Evolutionary conservation across 257 asterid genomes (phyloP), one percentile per base, ranked within the genome.

Genomic region (Craterostigma plantagineum): DNA sequence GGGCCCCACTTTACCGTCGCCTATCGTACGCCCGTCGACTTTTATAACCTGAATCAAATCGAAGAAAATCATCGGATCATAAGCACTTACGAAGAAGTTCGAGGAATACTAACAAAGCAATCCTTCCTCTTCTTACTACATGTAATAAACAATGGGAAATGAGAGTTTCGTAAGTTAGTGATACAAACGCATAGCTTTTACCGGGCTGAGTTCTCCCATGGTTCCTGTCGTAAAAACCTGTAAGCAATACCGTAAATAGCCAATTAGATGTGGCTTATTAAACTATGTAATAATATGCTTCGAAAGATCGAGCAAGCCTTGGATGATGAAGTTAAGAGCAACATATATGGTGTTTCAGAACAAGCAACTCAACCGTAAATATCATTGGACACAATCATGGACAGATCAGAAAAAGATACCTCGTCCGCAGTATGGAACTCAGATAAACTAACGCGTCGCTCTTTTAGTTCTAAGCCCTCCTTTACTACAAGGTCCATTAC

Each of bases 371-470:
- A n/a, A n/a, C n/a, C n/a, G n/a, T n/a, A n/a, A n/a, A n/a, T n/a
- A n/a, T n/a, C n/a, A n/a, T n/a, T n/a, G n/a, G n/a, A n/a, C n/a
- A n/a, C n/a, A n/a, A n/a, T n/a, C n/a, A n/a, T n/a, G n/a, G n/a
- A n/a, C n/a, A n/a, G n/a, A n/a, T n/a, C n/a, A n/a, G n/a, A 53
- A 42, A 58, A n/a, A 43, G 14, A 18, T 42, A 84, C 95, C 93
- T 84, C 95, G 45, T 84, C 95, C 41, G 93, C 95, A 35, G 87
- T 73, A 58, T 84, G 86, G 63, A 84, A 73, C 75, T 84, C 95
- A 10, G 95, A 79, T 58, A 84, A 59, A 60, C 84, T 79, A 34
- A 84, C 62, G 8, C 79, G 72, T 9, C 93, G 73, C 65, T 84
- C 95, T 15, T 50, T 72, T 45, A 71, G 43, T 52, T 53, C 66